A percentile compares a stretch with the other conserved stretches of the same genome.
Evolutionary conservation across 371 early-diverging fungal species (phyloP).

Genomic region (Capniomyces stellatus): DNA sequence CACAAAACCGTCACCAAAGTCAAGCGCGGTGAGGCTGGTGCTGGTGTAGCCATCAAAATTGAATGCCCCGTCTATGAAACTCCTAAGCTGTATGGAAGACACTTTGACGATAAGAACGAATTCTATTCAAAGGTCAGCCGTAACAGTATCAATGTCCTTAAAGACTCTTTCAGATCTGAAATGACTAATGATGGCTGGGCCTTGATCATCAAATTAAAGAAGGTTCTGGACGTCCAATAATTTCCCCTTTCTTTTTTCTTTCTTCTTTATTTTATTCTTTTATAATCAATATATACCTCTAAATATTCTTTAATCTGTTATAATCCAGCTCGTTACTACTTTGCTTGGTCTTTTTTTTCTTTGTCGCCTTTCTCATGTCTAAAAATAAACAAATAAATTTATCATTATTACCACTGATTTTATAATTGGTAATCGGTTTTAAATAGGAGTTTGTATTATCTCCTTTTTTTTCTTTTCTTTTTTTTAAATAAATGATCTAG

Average conservation of each 20-base stretch:
- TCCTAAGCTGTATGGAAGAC: conserved; percentile 87
- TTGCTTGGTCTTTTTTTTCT: too few species aligned
- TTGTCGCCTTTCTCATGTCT: too few species aligned
- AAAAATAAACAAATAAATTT: too few species aligned
- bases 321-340: too few species aligned
- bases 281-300: too few species aligned
- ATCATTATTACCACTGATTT: too few species aligned
- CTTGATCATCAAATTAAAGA: conserved; percentile 68
- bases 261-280: not conserved
- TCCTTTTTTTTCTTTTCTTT: too few species aligned
- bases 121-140: conserved; percentile 73
- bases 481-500: too few species aligned
- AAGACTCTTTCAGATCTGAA: conserved; percentile 91
- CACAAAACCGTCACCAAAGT: conserved; percentile 73
- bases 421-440: too few species aligned
- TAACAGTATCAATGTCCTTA: conserved; percentile 90
- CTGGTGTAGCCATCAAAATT: conserved; percentile 92
- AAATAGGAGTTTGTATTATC: too few species aligned
- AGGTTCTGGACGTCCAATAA: conserved; percentile 25
- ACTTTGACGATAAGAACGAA: conserved; percentile 81
- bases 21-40: conserved; percentile 69
- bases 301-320: too few species aligned
- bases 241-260: not conserved
- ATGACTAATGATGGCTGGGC: conserved; percentile 88
- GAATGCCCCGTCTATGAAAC: conserved; percentile 75